Percentiles rank a stretch among this genome's conserved stretches.
These are phyloP conservation scores for Toxicodendron radicans DNA, from an alignment of 345 rosid genomes.

Conservation along the genomic window DNA sequence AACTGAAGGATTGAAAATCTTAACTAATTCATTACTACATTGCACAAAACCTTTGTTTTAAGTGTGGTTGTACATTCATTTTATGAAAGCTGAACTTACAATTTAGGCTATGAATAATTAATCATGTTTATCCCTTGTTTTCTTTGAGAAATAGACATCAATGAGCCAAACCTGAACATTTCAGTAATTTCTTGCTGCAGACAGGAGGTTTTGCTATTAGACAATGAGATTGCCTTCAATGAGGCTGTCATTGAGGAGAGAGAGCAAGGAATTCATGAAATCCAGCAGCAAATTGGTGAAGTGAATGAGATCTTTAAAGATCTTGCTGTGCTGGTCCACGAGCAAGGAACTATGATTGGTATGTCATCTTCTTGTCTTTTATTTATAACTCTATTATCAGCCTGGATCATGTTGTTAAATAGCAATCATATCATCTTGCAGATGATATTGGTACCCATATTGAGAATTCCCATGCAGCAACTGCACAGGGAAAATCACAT, in stretches of 20 bases:
- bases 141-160: neutral
- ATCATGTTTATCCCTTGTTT: neutral
- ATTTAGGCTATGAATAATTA: neutral
- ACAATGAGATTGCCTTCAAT: constrained; percentile 87
- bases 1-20: neutral
- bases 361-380: constrained; percentile 26
- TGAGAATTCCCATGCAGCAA: constrained; percentile 71
- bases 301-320: constrained; percentile 93
- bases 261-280: constrained; percentile 91
- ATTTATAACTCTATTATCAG: neutral
- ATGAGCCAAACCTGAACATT: neutral
- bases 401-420: constrained; percentile 16
- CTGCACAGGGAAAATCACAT: constrained; percentile 72
- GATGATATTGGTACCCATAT: constrained; percentile 84
- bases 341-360: constrained; percentile 93
- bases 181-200: constrained; percentile 40
- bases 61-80: neutral
- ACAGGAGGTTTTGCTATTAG: constrained; percentile 79
- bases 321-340: constrained; percentile 90
- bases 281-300: constrained; percentile 95
- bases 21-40: neutral
- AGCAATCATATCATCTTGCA: constrained; percentile 25
- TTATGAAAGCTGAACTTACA: neutral
- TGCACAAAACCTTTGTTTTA: neutral
- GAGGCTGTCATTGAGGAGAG: constrained; percentile 95